Evolutionary conservation across 2,329 filamentous ascomycete genomes (phyloP).

Genomic region (Aspergillus oerlinghausenensis): DNA sequence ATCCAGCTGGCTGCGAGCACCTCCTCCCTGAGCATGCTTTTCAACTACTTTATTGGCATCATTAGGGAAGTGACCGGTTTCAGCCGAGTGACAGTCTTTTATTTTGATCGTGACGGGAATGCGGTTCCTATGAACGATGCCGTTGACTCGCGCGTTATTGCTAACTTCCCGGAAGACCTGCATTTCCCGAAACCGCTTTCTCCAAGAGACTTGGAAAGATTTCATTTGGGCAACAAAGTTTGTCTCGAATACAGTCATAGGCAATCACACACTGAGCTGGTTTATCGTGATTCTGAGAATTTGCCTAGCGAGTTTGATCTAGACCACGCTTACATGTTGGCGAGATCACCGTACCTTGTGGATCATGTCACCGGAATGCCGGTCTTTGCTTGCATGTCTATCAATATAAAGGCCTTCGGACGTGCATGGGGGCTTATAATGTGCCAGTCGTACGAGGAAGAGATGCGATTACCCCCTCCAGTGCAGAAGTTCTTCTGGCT

Average conservation of each 20-base stretch:
- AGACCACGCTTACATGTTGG: conserved; percentile 76
- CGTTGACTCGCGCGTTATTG: conserved; percentile 74
- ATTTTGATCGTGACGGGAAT: conserved; percentile 79
- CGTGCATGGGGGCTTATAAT: conserved; percentile 86
- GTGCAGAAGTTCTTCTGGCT: conserved; percentile 89
- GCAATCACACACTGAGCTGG: conserved; percentile 70
- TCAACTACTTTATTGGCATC: conserved; percentile 78
- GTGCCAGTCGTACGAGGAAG: conserved; percentile 78
- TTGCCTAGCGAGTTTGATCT: conserved; percentile 70
- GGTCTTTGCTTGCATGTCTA: conserved; percentile 90
- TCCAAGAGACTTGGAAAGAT: conserved; percentile 79
- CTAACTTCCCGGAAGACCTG: conserved; percentile 79
- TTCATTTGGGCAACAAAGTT: conserved; percentile 87
- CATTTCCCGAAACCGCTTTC: conserved; percentile 84
- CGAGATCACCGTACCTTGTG: conserved; percentile 77
- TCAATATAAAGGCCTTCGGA: conserved; percentile 80
- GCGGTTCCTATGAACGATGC: conserved; percentile 87
- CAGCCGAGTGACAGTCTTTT: conserved; percentile 88
- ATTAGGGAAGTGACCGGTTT: conserved; percentile 88
- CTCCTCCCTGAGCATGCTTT: conserved; percentile 63
- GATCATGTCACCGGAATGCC: conserved; percentile 87
- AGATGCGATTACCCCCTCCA: conserved; percentile 88
- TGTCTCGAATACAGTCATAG: conserved; percentile 82
- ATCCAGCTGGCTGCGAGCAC: conserved; percentile 71
- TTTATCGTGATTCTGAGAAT: conserved; percentile 67